A percentile compares a stretch with the other conserved stretches of the same genome.
Conservation (phyloP, 2,329 filamentous ascomycete genomes). For the Sclerotinia nivalis region DNA sequence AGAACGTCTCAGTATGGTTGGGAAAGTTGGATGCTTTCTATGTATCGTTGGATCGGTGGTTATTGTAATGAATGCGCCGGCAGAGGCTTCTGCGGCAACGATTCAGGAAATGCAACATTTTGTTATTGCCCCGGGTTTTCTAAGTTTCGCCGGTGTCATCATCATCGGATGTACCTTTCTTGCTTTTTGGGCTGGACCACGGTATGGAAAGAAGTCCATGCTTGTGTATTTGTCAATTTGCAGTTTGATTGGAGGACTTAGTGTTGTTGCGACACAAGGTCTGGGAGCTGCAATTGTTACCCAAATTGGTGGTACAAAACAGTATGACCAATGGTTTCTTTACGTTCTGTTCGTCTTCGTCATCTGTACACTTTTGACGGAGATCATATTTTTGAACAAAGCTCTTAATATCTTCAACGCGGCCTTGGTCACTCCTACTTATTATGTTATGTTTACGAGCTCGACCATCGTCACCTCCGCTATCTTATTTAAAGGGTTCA, state of each 20-base stretch:
- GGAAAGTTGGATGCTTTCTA: constrained; percentile 92
- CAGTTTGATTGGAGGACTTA: constrained; percentile 89
- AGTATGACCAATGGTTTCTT: constrained; percentile 98
- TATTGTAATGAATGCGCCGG: constrained; percentile 90
- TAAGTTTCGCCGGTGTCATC: constrained; percentile 81
- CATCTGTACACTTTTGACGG: constrained; percentile 80
- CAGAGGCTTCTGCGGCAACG: constrained; percentile 77
- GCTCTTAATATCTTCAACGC: constrained; percentile 96
- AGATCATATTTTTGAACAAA: constrained; percentile 98
- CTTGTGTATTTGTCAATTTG: constrained; percentile 96
- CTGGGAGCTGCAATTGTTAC: constrained; percentile 88
- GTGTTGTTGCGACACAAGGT: constrained; percentile 92
- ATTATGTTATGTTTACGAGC: constrained; percentile 98
- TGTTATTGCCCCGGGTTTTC: constrained; percentile 82
- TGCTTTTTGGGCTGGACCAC: constrained; percentile 78
- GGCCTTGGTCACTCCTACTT: constrained; percentile 93
- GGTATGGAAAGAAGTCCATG: constrained; percentile 96
- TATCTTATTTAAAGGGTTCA: constrained; percentile 90
- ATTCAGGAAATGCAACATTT: constrained; percentile 93
- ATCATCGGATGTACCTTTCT: constrained; percentile 71
- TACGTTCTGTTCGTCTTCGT: constrained; percentile 93
- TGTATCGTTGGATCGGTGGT: constrained; percentile 92
- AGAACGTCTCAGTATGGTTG: constrained; percentile 90
- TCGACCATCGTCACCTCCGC: constrained; percentile 93
- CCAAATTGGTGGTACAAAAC: constrained; percentile 74